Conservation (phyloP, 495 filamentous ascomycete genomes). For the Penicillium canariense region DNA sequence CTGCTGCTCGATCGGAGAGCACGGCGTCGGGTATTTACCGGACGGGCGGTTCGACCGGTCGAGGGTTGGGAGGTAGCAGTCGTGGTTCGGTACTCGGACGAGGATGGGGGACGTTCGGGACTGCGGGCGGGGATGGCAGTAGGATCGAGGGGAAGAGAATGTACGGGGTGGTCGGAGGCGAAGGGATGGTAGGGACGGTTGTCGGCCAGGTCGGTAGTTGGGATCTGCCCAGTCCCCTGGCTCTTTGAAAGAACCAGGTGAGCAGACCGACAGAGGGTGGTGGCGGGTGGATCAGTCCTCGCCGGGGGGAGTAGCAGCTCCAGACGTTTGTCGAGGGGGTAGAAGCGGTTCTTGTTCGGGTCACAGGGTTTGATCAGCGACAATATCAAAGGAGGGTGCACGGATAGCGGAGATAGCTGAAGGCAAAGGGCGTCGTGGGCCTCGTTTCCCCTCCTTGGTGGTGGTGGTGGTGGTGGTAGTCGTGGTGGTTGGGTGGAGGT, state of each 20-base stretch:
- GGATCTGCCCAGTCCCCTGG: constrained; percentile 50
- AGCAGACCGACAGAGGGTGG: constrained; percentile 38
- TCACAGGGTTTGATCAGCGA: background rate
- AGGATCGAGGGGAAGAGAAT: constrained; percentile 38
- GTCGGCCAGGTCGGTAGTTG: constrained; percentile 63
- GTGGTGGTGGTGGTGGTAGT: background rate
- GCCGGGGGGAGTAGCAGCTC: constrained; percentile 1
- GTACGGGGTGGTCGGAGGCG: constrained; percentile 58
- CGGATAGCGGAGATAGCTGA: background rate
- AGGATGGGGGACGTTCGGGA: background rate
- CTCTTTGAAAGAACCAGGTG: constrained; percentile 51
- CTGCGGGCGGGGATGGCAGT: constrained; percentile 15
- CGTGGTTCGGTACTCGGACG: constrained; percentile 9
- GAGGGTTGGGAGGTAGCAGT: constrained; percentile 7
- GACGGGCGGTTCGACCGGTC: constrained; percentile 6
- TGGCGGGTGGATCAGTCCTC: constrained; percentile 8
- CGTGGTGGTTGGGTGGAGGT: background rate
- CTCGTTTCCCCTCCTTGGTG: background rate
- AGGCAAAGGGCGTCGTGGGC: background rate
- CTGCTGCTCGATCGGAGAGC: constrained; percentile 31
- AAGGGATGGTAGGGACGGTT: constrained; percentile 50
- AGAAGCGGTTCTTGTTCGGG: background rate
- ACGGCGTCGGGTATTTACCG: constrained; percentile 23
- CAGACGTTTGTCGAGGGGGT: background rate
- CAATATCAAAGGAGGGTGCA: background rate